Percentiles rank a stretch among this genome's conserved stretches.
These are phyloP conservation scores for Pelargonium citronellum DNA, from an alignment of 441 rosid genomes.

Conservation along the genomic window DNA sequence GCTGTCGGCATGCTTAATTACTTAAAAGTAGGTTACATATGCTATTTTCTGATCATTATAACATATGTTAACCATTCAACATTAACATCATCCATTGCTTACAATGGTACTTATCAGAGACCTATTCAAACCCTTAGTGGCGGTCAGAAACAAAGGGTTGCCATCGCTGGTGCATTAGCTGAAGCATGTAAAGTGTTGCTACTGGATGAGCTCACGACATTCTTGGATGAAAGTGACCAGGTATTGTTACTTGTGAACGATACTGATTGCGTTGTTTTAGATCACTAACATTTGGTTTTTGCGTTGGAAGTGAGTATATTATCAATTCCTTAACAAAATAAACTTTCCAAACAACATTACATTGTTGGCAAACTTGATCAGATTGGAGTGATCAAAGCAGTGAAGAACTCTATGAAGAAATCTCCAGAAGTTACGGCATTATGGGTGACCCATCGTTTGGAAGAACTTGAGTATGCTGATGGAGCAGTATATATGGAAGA, in stretches of 20 bases:
- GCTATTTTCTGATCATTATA: neutral
- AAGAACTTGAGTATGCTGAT: conserved; percentile 81
- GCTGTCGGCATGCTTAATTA: conserved; percentile 75
- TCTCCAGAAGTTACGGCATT: conserved; percentile 67
- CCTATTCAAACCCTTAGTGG: conserved; percentile 96
- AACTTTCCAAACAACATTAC: too few relatives aligned
- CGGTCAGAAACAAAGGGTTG: conserved; percentile 94
- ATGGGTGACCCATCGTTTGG: conserved; percentile 92
- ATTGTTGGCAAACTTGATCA: conserved; percentile 17
- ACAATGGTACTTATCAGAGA: conserved; percentile 40
- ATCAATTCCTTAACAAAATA: too few relatives aligned
- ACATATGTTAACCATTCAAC: neutral
- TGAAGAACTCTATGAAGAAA: conserved; percentile 47
- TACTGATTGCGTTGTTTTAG: too few relatives aligned
- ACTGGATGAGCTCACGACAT: conserved; percentile 91
- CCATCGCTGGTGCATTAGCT: conserved; percentile 95
- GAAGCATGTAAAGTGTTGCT: conserved; percentile 82
- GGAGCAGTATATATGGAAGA: conserved; percentile 86
- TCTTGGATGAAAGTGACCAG: conserved; percentile 82
- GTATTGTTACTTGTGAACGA: conserved; percentile 25
- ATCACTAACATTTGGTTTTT: too few relatives aligned
- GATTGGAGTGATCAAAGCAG: conserved; percentile 87
- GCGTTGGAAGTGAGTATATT: too few relatives aligned
- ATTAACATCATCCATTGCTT: conserved; percentile 3
- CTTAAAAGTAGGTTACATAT: conserved; percentile 42